A percentile compares a stretch with the other conserved stretches of the same genome.
phyloP scores from a whole-genome alignment of 2,329 filamentous ascomycete species.

The Venturia asperata region DNA sequence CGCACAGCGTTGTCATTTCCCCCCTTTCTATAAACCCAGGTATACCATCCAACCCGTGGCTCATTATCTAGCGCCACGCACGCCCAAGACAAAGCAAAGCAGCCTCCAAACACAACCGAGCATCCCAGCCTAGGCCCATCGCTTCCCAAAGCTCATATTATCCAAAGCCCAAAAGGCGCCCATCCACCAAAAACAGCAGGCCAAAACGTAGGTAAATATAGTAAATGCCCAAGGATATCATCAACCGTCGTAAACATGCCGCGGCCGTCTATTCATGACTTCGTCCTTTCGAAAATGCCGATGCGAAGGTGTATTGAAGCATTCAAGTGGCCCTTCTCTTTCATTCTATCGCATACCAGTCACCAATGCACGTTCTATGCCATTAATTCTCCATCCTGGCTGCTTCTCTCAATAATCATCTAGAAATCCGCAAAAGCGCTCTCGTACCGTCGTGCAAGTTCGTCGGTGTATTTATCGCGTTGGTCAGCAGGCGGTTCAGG shows the following conservation, averaged over 20 bases:
- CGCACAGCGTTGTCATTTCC: background rate
- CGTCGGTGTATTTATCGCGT: constrained; percentile 60
- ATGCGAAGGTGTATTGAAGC: background rate
- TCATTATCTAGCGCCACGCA: background rate
- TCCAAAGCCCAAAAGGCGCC: background rate
- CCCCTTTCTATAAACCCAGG: no score
- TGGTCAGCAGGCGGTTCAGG: constrained; percentile 41
- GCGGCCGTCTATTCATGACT: background rate
- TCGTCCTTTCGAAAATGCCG: constrained; percentile 5
- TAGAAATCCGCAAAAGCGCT: constrained; percentile 65
- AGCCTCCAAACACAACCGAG: background rate
- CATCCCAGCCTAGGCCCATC: background rate
- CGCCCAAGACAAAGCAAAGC: background rate
- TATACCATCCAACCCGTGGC: background rate
- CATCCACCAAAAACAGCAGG: background rate
- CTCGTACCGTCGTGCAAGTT: constrained; percentile 63
- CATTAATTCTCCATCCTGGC: background rate
- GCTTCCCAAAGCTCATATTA: background rate
- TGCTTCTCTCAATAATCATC: background rate
- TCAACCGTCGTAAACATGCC: constrained; percentile 2
- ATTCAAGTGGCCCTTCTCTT: background rate
- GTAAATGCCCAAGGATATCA: background rate
- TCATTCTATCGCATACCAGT: background rate
- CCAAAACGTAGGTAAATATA: background rate
- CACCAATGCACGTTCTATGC: background rate